Base-by-base conservation (phyloP, 371 early-diverging fungal species). In the Actinomortierella wolfii region DNA sequence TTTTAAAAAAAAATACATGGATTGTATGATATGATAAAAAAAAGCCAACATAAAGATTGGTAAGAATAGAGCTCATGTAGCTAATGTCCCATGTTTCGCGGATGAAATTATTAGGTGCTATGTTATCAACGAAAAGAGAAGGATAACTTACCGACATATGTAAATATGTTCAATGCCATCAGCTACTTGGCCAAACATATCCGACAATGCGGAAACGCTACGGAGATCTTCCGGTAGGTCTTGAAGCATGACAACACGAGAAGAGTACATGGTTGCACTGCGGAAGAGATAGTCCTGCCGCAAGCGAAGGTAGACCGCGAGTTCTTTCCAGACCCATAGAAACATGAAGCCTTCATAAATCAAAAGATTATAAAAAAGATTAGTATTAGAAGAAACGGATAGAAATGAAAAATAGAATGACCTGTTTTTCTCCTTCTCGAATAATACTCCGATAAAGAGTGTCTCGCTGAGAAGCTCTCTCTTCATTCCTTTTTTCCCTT, bases 241-340 rank as follows among this genome's bases (percentile, higher is more conserved):
- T 39, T 66, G 66, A 4, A 66, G 41, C 18, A 66, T 59, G 6
- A 66, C 66, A 14, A 66, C 60, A 3, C 60, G 51, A 17, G 66
- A 66, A 0, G 66, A 66, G 28, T 59, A 59, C 3, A 59, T 49
- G 1, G 59, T 21, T 11, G 66, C 54, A 2, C 60, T 28, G 7
- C 60, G 59, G 29, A 59, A 46, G 45, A 66, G 60, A 24, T 55
- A 66, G 13, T 55, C 60, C 28, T 66, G 55, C 7, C 66, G 66
- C n/a, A 66, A 41, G 34, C 59, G 59, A 14, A 66, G 56, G 40
- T 45, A 66, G 41, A 55, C 39, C 60, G 58, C 51, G 14, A 66
- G 46, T 51, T 66, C 66, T 14, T 50, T 51, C 66, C 66, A 66
- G 5, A 54, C 20, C 66, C 66, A 66, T 3, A 46, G 24, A 21